Evolutionary conservation across 2,329 filamentous ascomycete species (phyloP), one percentile per base, ranked within the genome.

Genomic region (Chrysoporthe austroafricana): DNA sequence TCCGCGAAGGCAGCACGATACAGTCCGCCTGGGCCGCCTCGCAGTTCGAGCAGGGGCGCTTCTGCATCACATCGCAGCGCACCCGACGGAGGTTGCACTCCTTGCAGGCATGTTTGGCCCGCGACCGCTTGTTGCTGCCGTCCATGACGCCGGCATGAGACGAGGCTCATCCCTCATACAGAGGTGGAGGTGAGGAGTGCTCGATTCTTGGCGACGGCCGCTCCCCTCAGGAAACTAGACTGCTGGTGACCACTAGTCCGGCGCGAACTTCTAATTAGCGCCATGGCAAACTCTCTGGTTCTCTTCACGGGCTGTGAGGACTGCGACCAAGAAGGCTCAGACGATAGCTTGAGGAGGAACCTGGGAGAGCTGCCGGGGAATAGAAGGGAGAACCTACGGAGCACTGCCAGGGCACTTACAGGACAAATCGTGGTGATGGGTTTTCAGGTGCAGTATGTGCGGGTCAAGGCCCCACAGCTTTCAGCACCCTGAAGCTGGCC

Each of bases 51-150:
- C 71, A 73, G 7, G 71, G 71, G n/a, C 64, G 66, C 54, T 67
- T 66, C 46, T 71, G 64, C 21, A 70, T 72, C 58, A 73, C 71
- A 58, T 73, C 67, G 60, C 71, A 73, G 42, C 70, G 70, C 4
- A 73, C 66, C 21, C 71, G 62, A 4, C 71, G 70, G n/a, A 69
- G 66, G 65, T 73, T 72, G 68, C 71, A 73, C 32, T 70, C 70
- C n/a, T 44, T 67, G 46, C 71, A 73, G n/a, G 71, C 71, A 18
- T 73, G 71, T 42, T 73, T 73, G 26, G 71, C 71, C 43, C 71
- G 71, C 2, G 68, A 52, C 26, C 67, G 71, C n/a, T 68, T 72
- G 21, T 57, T 36, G 66, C 57, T 60, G 26, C 50, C 59, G 36
- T 61, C 62, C 66, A 68, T 68, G 36, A 13, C 58, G 63, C 44